Conservation (phyloP, 192 early-diverging fungal genomes). For the Jimgerdemannia flammicorona region DNA sequence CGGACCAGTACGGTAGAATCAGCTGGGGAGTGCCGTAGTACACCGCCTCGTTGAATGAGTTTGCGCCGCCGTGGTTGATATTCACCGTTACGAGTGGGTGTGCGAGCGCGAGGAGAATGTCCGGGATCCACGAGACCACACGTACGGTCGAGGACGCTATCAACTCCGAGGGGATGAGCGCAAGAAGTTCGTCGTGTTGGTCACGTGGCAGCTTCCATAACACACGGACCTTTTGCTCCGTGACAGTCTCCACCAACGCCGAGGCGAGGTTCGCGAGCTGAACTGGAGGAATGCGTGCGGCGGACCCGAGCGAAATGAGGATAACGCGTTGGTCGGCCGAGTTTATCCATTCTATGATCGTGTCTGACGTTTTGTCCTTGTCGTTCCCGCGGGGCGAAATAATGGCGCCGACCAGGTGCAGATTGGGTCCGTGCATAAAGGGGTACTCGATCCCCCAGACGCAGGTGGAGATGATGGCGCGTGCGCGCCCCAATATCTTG, state of each 20-base stretch:
- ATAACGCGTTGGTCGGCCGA: neutral
- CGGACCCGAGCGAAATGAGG: neutral
- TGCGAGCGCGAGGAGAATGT: neutral
- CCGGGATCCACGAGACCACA: neutral
- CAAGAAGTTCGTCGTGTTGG: neutral
- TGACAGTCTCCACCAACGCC: neutral
- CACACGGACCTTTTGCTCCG: neutral
- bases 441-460: neutral
- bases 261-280: neutral
- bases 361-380: neutral
- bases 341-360: neutral
- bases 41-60: neutral
- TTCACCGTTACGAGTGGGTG: neutral
- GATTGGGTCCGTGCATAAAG: neutral
- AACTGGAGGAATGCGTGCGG: neutral
- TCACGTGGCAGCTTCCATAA: neutral
- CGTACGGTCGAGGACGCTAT: neutral
- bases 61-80: neutral
- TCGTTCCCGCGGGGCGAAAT: neutral
- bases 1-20: neutral
- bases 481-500: neutral
- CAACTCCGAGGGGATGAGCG: neutral
- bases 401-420: neutral
- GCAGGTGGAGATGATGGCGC: neutral
- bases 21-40: neutral